Evolutionary conservation across 768 basidiomycete species (phyloP), one percentile per base, ranked within the genome.

Genomic region (Leccinum pellstonianum): DNA sequence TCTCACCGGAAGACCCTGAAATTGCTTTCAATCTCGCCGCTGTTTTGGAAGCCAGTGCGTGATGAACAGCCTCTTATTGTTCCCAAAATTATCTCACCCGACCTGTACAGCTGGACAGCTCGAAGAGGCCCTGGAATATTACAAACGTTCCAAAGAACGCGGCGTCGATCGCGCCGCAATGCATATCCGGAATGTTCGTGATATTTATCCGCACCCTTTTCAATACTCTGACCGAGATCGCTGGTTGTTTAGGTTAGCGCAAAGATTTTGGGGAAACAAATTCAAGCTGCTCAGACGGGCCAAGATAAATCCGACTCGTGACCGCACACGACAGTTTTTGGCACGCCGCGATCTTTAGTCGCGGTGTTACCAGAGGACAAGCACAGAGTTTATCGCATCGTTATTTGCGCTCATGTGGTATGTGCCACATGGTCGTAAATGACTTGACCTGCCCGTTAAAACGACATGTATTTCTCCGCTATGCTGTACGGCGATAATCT

Each of bases 1-100:
- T 95, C 66, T 83, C 87, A 60, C 93, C 93, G 50, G 89, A 92
- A 73, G 93, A 95, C 79, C 87, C 90, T 72, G 93, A 95, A 73
- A 92, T 94, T 68, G 87, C 90, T 15, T 95, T 93, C 80, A 95
- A 95, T 77, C 83, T 93, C 59, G 93, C 90, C 54, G 93, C 91
- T 49, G 91, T 95, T 66, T 81, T 94, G 61, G 93, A 95, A 86
- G 92, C 93, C 57, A 84, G 93, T 91, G 66, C 66, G 87, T 80
- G 58, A 60, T 68, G 43, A 63, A 64, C 57, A 61, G 60, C 61
- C 60, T 59, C 69, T 70, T 71, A 75, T 75, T 77, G 72, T 75
- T 66, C 65, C 67, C 68, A 70, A 69, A 73, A 64, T 70, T 76
- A 64, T 63, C 64, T 61, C 58, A 66, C 59, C 68, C 65, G 60